A percentile compares a stretch with the other conserved stretches of the same genome.
Evolutionary conservation across 163 green algal genomes (phyloP).

Genomic region (Coccomyxa subellipsoidea): DNA sequence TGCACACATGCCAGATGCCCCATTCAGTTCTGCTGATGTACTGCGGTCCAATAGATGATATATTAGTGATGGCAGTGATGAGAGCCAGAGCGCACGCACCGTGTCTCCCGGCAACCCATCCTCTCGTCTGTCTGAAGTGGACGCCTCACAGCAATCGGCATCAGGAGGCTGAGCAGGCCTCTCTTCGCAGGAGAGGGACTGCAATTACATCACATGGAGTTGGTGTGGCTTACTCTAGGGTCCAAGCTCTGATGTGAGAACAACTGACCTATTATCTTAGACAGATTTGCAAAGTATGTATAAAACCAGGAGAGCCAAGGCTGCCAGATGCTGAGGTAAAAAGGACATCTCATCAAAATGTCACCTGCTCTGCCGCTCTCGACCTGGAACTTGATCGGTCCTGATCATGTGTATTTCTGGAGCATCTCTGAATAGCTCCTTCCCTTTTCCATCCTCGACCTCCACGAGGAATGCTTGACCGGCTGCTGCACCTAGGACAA

Average conservation of each 20-base stretch:
- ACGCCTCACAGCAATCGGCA: not conserved
- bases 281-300: too few relatives aligned
- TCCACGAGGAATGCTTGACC: not conserved
- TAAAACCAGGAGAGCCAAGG: too few relatives aligned
- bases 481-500: not conserved
- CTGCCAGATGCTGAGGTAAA: too few relatives aligned
- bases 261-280: too few relatives aligned
- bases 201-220: too few relatives aligned
- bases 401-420: not conserved
- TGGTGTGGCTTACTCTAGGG: too few relatives aligned
- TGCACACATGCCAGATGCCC: not conserved
- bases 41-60: too few relatives aligned
- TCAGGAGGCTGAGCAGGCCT: not conserved
- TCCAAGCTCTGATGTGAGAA: too few relatives aligned
- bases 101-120: not conserved
- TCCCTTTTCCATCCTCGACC: not conserved
- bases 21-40: not conserved
- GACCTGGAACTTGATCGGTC: not conserved
- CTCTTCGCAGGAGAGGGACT: not conserved
- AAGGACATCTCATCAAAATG: too few relatives aligned
- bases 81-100: too few relatives aligned
- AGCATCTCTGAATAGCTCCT: not conserved
- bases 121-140: slow-evolving; percentile 3
- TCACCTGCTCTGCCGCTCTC: too few relatives aligned
- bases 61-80: too few relatives aligned